These are phyloP conservation scores for Holtermanniella nyarrowii DNA, from an alignment of 768 basidiomycete genomes.

Conservation along the genomic window DNA sequence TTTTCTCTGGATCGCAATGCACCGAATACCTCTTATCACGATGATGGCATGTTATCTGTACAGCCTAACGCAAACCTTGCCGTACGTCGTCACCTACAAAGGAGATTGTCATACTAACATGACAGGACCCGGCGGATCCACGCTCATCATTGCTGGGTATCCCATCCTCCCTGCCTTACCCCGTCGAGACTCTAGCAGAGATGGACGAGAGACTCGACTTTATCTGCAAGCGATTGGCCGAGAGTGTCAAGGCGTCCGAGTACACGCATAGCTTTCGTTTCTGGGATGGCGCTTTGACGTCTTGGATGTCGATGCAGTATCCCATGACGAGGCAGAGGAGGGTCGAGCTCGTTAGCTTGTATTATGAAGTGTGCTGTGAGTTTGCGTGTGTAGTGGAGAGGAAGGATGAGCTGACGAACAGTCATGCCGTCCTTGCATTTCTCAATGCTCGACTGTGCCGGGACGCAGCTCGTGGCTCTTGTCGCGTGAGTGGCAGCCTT, in stretches of 20 bases:
- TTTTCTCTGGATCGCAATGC: too few species aligned
- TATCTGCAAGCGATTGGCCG: slow-evolving; percentile 55
- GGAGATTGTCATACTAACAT: too few species aligned
- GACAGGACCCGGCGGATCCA: slow-evolving; percentile 16
- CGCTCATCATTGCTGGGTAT: slow-evolving; percentile 31
- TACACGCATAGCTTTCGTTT: slow-evolving; percentile 66
- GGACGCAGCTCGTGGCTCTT: slow-evolving; percentile 66
- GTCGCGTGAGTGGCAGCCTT: slow-evolving; percentile 70
- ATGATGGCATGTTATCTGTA: too few species aligned
- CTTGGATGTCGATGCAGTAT: slow-evolving; percentile 66
- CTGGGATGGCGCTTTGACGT: slow-evolving; percentile 48
- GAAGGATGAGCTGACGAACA: background rate
- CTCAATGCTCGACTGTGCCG: slow-evolving; percentile 52
- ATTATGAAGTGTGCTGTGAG: slow-evolving; percentile 51
- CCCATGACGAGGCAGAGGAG: slow-evolving; percentile 73
- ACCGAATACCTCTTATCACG: too few species aligned
- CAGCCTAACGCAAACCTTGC: too few species aligned
- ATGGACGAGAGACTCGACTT: slow-evolving; percentile 69
- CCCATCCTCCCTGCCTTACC: slow-evolving; percentile 53
- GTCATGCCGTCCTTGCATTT: background rate
- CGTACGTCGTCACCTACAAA: too few species aligned
- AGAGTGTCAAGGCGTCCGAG: slow-evolving; percentile 68
- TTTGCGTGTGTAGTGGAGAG: slow-evolving; percentile 22
- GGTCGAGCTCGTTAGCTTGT: slow-evolving; percentile 62
- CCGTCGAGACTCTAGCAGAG: slow-evolving; percentile 61